Evolutionary conservation across 306 rosid species (phyloP).

Genomic region (Echinosophora koreensis): DNA sequence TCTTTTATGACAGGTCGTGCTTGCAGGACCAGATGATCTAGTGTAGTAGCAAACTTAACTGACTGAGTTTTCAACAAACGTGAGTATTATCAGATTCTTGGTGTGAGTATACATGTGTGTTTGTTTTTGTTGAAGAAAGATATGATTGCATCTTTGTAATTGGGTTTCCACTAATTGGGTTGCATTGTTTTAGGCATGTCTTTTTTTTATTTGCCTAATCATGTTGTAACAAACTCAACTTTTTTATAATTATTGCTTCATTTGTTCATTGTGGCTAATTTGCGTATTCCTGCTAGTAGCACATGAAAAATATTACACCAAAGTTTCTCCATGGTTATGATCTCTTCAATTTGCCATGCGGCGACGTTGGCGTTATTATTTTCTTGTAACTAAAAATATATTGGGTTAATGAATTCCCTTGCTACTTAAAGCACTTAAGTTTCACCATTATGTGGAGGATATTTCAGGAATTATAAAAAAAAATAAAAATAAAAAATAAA

Average conservation of each 20-base stretch:
- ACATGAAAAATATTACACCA: slow-evolving; percentile 26
- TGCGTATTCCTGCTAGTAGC: slow-evolving; percentile 32
- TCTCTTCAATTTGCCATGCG: background rate
- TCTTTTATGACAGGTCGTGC: slow-evolving; percentile 72
- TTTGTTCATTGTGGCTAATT: slow-evolving; percentile 75
- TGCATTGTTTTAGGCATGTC: slow-evolving; percentile 90
- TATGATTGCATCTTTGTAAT: slow-evolving; percentile 55
- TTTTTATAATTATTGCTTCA: slow-evolving; percentile 68
- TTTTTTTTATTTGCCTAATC: slow-evolving; percentile 93
- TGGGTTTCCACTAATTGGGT: slow-evolving; percentile 75
- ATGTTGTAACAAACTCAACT: slow-evolving; percentile 59
- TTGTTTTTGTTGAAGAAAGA: slow-evolving; percentile 51
- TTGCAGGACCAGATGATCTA: slow-evolving; percentile 94
- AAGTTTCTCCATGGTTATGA: slow-evolving; percentile 25
- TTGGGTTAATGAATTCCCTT: background rate
- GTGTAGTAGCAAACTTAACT: slow-evolving; percentile 67
- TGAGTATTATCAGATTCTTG: slow-evolving; percentile 59
- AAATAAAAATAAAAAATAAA: background rate
- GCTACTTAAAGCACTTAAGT: background rate
- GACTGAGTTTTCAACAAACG: slow-evolving; percentile 54
- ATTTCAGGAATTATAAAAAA: too few relatives aligned
- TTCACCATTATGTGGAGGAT: too few relatives aligned
- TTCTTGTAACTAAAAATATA: background rate
- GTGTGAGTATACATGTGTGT: slow-evolving; percentile 67
- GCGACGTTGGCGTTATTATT: slow-evolving; percentile 18